Evolutionary conservation across 2,329 filamentous ascomycete species (phyloP), one percentile per base, ranked within the genome.

Genomic region (Talaromyces verruculosus): DNA sequence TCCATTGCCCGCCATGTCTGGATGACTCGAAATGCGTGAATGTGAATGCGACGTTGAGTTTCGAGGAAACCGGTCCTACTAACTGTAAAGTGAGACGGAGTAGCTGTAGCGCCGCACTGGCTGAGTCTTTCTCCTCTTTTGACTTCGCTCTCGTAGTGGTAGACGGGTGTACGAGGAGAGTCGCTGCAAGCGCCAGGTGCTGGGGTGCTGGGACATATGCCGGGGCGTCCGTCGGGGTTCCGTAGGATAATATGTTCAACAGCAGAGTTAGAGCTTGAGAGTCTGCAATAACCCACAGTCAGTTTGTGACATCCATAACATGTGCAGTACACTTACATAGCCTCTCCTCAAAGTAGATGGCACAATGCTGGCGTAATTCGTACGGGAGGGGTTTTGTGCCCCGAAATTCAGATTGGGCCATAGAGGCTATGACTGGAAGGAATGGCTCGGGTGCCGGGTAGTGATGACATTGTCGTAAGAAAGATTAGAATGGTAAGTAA

Each of bases 121-220:
- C 83, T 10, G 91, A 86, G 59, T 88, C 83, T 62, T 84, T 78
- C 63, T 87, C 85, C 22, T 90, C 88, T 13, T 80, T 72, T 8
- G 87, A 85, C 33, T 84, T 83, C 3, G 89, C 85, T 60, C 91
- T 88, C 2, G 89, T 95, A 0, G 93, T 97, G 69, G 91, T 87
- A 28, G 82, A 80, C 0, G 94, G 94, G 72, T 97, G 92, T 15
- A 95, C 85, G n/a, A 89, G 78, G n/a, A 97, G 82, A 1, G 92
- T 95, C 51, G 85, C 87, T n/a, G 93, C 84, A 8, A 97, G 82
- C 7, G 91, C 89, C 28, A 98, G 82, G 69, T 94, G 89, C 65
- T 87, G 85, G 0, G 90, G 84, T 2, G 90, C 87, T 0, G 94
- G 91, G 19, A 92, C 79, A 66, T 85, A 85, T 11, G 86, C 85